These are phyloP conservation scores for Trichomonas vaginalis DNA, from an alignment of 208 protist species.

Conservation along the genomic window DNA sequence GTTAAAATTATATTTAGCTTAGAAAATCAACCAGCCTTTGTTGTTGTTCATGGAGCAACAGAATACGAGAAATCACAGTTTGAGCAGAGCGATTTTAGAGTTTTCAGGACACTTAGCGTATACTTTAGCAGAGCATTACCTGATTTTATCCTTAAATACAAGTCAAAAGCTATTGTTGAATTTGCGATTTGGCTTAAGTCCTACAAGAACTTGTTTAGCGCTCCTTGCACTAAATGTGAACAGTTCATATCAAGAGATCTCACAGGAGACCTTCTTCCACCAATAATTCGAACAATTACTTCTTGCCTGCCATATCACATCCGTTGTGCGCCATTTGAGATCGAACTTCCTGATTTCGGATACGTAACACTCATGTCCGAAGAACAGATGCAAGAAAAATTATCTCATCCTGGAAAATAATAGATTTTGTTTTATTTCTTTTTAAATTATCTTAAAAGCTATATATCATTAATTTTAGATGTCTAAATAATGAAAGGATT, in stretches of 20 bases:
- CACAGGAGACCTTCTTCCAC: not conserved
- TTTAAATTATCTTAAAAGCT: not conserved
- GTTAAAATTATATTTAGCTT: not conserved
- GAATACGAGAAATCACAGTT: not conserved
- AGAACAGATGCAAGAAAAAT: constrained; percentile 15
- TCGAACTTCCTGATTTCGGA: not conserved
- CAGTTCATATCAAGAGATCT: not conserved
- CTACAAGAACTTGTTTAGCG: not conserved
- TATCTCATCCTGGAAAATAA: not conserved
- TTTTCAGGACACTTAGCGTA: not conserved
- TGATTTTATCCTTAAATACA: not conserved
- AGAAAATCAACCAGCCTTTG: not conserved
- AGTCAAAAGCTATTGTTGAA: not conserved
- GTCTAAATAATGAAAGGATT: not conserved
- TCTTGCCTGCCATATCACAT: not conserved
- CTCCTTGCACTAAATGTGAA: not conserved
- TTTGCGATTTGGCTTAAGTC: not conserved
- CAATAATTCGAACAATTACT: not conserved
- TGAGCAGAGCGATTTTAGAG: constrained; percentile 5
- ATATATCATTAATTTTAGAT: not conserved
- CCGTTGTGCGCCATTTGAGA: not conserved
- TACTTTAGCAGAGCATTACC: not conserved
- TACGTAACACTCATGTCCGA: constrained; percentile 1
- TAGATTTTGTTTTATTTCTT: not conserved
- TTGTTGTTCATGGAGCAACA: not conserved